Conservation (phyloP, 164 flowering plant species). For the Amborella trichopoda region DNA sequence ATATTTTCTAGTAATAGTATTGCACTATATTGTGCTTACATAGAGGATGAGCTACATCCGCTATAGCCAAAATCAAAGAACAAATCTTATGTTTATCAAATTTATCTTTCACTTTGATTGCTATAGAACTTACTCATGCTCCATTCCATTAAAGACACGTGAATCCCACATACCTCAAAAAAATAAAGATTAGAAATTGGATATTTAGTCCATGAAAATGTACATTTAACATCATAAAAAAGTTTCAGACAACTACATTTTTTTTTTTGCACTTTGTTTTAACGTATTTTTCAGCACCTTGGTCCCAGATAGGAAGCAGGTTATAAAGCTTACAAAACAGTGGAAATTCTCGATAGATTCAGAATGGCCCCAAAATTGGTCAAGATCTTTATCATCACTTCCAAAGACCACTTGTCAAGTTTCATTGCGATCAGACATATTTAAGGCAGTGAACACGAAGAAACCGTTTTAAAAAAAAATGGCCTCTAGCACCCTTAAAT, state of each 20-base stretch:
- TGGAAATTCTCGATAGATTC: too few species aligned
- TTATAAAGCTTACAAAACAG: too few species aligned
- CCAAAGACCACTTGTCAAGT: too few species aligned
- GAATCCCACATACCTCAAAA: conserved; percentile 84
- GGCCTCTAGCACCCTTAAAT: too few species aligned
- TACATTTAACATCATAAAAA: conserved; percentile 43
- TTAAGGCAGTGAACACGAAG: too few species aligned
- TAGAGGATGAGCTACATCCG: conserved; percentile 84
- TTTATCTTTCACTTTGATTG: conserved; percentile 43
- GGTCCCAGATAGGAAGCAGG: too few species aligned
- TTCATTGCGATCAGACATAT: too few species aligned
- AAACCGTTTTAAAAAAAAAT: too few species aligned
- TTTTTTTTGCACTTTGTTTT: too few species aligned
- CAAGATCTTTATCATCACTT: too few species aligned
- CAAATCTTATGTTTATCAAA: conserved; percentile 53
- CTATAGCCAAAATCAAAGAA: conserved; percentile 52
- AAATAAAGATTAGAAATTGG: conserved; percentile 61
- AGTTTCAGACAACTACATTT: conserved; percentile 51
- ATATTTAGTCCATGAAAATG: conserved; percentile 21
- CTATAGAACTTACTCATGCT: conserved; percentile 26
- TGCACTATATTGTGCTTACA: conserved; percentile 91
- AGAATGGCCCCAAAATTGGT: too few species aligned
- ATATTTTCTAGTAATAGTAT: conserved; percentile 67
- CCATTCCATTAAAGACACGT: conserved; percentile 53
- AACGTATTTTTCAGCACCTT: too few species aligned